Evolutionary conservation across 257 asterid species (phyloP).

Genomic region (Forsythia viridissima): DNA sequence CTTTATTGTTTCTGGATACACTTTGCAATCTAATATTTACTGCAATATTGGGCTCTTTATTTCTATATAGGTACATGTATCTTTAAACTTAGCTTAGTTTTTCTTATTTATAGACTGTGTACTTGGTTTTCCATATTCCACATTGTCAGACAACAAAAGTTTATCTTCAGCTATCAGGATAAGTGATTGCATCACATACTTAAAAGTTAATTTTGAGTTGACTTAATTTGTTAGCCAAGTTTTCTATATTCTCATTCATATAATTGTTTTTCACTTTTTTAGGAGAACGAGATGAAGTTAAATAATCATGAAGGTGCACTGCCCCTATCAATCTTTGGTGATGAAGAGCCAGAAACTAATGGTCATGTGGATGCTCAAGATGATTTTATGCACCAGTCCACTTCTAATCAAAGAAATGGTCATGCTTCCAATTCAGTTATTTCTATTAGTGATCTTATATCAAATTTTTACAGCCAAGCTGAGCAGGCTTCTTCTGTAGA

Average conservation of each 20-base stretch:
- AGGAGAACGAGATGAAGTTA: conserved; percentile 46
- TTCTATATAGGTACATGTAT: neutral
- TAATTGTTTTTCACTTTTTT: conserved; percentile 27
- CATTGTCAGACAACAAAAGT: neutral
- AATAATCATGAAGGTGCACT: conserved; percentile 48
- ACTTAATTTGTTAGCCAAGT: neutral
- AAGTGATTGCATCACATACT: conserved; percentile 17
- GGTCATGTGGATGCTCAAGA: conserved; percentile 47
- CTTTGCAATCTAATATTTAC: too few relatives aligned
- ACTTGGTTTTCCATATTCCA: neutral
- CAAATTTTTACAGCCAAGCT: conserved; percentile 63
- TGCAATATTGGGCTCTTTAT: neutral
- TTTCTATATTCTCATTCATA: conserved; percentile 20
- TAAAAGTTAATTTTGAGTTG: conserved; percentile 12
- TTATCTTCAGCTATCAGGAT: neutral
- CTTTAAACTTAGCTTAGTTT: too few relatives aligned
- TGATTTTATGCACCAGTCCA: conserved; percentile 37
- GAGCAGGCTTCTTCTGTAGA: conserved; percentile 40
- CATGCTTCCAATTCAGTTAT: conserved; percentile 33
- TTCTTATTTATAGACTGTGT: neutral
- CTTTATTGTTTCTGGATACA: too few relatives aligned
- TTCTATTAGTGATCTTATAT: conserved; percentile 61
- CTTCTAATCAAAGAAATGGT: conserved; percentile 38
- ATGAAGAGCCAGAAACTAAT: conserved; percentile 55
- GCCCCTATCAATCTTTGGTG: conserved; percentile 68